A percentile compares a stretch with the other conserved stretches of the same genome.
phyloP scores from a whole-genome alignment of 495 filamentous ascomycete species.

The Filosporella fistucella region DNA sequence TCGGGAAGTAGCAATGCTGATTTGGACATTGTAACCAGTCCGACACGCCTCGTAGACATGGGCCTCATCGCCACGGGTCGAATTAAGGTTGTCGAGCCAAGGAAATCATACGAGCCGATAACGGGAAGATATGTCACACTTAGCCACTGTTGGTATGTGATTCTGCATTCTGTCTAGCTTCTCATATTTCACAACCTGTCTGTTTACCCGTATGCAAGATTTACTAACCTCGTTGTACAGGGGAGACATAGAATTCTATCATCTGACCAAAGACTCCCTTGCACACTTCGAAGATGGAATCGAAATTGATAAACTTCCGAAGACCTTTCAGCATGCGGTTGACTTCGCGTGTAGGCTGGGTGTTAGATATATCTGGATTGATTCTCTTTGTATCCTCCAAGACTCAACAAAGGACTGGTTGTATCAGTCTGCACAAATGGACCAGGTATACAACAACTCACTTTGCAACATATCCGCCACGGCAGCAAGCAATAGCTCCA shows the following conservation, averaged over 20 bases:
- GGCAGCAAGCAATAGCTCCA: slow-evolving; percentile 1
- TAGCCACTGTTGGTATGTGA: slow-evolving; percentile 7
- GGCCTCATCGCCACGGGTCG: slow-evolving; percentile 1
- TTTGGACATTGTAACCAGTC: not conserved
- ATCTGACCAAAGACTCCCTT: slow-evolving; percentile 3
- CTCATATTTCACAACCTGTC: not conserved
- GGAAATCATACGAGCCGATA: not conserved
- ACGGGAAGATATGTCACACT: slow-evolving; percentile 6
- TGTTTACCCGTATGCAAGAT: not conserved
- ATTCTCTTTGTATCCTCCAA: slow-evolving; percentile 12
- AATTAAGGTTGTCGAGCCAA: slow-evolving; percentile 3
- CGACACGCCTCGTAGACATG: slow-evolving; percentile 5
- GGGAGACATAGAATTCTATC: slow-evolving; percentile 1
- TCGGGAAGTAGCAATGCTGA: not conserved
- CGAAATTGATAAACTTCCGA: slow-evolving; percentile 1
- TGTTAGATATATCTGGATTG: slow-evolving; percentile 21
- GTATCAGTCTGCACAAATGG: slow-evolving; percentile 2
- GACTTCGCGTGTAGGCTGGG: slow-evolving; percentile 1
- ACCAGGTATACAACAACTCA: slow-evolving; percentile 7
- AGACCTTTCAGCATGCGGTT: slow-evolving; percentile 12
- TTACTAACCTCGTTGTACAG: slow-evolving; percentile 2
- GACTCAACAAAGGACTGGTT: slow-evolving; percentile 16
- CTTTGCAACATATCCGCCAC: slow-evolving; percentile 13
- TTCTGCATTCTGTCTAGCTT: not conserved
- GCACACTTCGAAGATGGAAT: slow-evolving; percentile 6